Percentiles rank a stretch among this genome's conserved stretches.
Conservation (phyloP, 345 rosid genomes). For the Capsella bursapastoris region DNA sequence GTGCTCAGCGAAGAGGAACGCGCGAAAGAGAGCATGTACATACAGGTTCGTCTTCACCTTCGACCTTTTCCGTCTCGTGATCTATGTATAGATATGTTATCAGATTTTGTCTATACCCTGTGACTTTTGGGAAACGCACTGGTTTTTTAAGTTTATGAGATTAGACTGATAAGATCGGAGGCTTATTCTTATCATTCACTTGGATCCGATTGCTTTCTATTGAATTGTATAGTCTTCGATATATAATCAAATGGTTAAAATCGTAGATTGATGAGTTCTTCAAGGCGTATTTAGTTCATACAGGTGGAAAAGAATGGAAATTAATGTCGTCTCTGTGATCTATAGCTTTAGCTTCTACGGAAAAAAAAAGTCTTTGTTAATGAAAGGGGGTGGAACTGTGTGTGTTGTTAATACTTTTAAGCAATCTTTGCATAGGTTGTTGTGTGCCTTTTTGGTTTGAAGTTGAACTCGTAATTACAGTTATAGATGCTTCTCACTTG, state of each 20-base stretch:
- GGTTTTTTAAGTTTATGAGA: neutral
- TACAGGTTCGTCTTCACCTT: constrained; percentile 52
- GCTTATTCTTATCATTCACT: neutral
- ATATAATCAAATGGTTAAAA: neutral
- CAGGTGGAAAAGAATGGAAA: neutral
- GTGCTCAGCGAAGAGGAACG: constrained; percentile 89
- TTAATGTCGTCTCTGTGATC: neutral
- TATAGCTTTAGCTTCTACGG: neutral
- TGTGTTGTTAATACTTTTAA: neutral
- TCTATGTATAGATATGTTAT: constrained; percentile 6
- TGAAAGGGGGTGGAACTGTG: neutral
- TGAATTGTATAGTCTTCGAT: neutral
- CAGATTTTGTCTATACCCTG: neutral
- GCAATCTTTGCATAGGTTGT: neutral
- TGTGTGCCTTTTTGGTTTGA: constrained; percentile 10
- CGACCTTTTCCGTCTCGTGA: neutral
- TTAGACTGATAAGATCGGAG: neutral
- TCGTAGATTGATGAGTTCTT: neutral
- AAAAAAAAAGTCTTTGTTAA: neutral
- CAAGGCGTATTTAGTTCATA: neutral
- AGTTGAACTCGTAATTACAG: neutral
- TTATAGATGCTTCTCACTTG: neutral
- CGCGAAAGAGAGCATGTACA: constrained; percentile 76
- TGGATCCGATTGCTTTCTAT: neutral
- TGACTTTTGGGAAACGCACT: neutral